Conservation (phyloP, 1,284 basidiomycete genomes). For the Cryptococcus maquisensis region DNA sequence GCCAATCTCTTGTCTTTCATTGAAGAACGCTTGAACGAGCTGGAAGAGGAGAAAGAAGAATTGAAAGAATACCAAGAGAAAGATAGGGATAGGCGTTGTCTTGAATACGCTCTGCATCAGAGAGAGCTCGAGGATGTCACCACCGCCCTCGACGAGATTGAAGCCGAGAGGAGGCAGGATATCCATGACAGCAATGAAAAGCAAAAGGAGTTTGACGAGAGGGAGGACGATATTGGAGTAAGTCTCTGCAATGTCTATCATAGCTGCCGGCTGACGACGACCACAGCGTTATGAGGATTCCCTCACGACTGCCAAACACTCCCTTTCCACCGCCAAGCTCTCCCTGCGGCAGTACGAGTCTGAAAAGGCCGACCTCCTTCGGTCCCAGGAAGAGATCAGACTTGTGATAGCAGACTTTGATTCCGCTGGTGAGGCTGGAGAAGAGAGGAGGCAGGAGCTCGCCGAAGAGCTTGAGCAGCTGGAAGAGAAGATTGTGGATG, state of each 20-base stretch:
- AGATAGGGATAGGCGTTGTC: slow-evolving; percentile 87
- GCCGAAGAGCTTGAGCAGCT: slow-evolving; percentile 63
- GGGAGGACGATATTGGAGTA: slow-evolving; percentile 79
- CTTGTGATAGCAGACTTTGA: slow-evolving; percentile 77
- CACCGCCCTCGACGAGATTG: slow-evolving; percentile 72
- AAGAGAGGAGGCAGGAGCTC: slow-evolving; percentile 53
- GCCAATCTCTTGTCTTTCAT: slow-evolving; percentile 86
- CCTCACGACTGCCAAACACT: slow-evolving; percentile 67
- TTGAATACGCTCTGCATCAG: slow-evolving; percentile 93
- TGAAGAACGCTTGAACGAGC: slow-evolving; percentile 79
- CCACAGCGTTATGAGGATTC: slow-evolving; percentile 66
- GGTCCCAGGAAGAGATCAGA: slow-evolving; percentile 72
- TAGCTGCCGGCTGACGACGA: background rate
- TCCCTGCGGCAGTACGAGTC: slow-evolving; percentile 39
- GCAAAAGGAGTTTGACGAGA: slow-evolving; percentile 71
- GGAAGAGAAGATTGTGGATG: slow-evolving; percentile 59
- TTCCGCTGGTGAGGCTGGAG: slow-evolving; percentile 62
- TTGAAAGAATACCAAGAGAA: slow-evolving; percentile 93
- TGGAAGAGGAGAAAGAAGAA: slow-evolving; percentile 97
- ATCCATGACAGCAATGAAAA: slow-evolving; percentile 77
- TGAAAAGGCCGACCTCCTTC: slow-evolving; percentile 61
- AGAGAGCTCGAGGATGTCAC: slow-evolving; percentile 85
- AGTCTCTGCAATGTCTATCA: slow-evolving; percentile 24
- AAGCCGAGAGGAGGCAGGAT: slow-evolving; percentile 69
- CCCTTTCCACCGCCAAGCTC: slow-evolving; percentile 60